phyloP scores from a whole-genome alignment of 176 grass and related monocot species.

The Dendrocalamus sinicus region DNA sequence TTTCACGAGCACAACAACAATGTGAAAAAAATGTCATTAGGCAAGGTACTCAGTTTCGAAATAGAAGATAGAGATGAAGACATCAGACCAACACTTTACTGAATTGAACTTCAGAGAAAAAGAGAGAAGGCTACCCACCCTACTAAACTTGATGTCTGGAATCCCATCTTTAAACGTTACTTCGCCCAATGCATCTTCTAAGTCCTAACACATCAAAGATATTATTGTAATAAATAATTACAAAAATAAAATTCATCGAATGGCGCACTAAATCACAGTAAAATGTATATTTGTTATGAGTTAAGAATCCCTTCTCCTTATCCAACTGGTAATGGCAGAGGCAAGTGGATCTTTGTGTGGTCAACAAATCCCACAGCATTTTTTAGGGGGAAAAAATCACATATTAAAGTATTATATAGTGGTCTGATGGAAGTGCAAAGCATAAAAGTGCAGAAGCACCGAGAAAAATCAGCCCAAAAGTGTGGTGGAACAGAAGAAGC shows the following conservation, averaged over 20 bases:
- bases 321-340: conserved; percentile 1
- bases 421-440: background rate
- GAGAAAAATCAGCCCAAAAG: too few species aligned
- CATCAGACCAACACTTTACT: background rate
- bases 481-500: too few species aligned
- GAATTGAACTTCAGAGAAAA: conserved; percentile 24
- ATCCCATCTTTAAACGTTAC: conserved; percentile 81
- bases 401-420: conserved; percentile 20
- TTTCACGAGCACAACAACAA: conserved; percentile 41
- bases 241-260: background rate
- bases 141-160: conserved; percentile 96
- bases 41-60: conserved; percentile 20
- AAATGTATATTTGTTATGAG: background rate
- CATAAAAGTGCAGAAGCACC: background rate
- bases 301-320: conserved; percentile 9
- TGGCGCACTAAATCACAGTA: background rate
- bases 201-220: conserved; percentile 62
- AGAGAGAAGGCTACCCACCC: conserved; percentile 51
- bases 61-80: conserved; percentile 24
- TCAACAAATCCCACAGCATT: background rate
- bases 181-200: conserved; percentile 85
- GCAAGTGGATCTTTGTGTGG: background rate
- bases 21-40: conserved; percentile 32
- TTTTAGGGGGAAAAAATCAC: background rate
- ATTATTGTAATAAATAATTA: conserved; percentile 20